phyloP scores from a whole-genome alignment of 1,284 basidiomycete species.

The Leccinum solheimii region DNA sequence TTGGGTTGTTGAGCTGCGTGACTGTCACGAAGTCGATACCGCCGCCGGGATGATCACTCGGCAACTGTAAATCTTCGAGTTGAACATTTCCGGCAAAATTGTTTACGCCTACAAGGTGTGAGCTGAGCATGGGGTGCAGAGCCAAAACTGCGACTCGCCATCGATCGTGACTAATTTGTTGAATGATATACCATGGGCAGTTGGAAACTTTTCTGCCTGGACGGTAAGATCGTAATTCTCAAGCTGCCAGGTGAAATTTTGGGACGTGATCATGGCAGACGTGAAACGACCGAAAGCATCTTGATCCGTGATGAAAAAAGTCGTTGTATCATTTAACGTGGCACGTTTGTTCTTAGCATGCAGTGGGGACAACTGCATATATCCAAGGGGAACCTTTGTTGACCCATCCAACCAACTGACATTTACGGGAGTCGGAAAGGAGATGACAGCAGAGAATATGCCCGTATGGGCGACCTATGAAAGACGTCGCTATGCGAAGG shows the following conservation, averaged over 20 bases:
- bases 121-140: not conserved
- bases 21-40: constrained; percentile 68
- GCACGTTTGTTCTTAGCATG: constrained; percentile 54
- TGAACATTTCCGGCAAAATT: constrained; percentile 61
- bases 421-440: constrained; percentile 52
- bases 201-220: constrained; percentile 69
- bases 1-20: constrained; percentile 64
- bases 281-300: constrained; percentile 60
- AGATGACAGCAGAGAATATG: constrained; percentile 56
- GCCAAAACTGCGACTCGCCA: constrained; percentile 33
- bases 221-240: constrained; percentile 58
- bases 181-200: constrained; percentile 61
- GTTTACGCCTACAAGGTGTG: constrained; percentile 52
- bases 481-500: not conserved
- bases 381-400: constrained; percentile 48
- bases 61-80: constrained; percentile 69
- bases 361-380: constrained; percentile 47
- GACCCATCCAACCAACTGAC: constrained; percentile 56
- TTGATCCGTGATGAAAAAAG: constrained; percentile 55
- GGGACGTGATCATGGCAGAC: constrained; percentile 61
- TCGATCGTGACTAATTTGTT: constrained; percentile 57
- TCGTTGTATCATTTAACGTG: constrained; percentile 55
- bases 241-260: constrained; percentile 74
- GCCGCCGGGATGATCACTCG: constrained; percentile 65
- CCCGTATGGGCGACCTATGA: constrained; percentile 62